These are phyloP conservation scores for Syzygium malaccense DNA, from an alignment of 441 rosid species.

Conservation along the genomic window DNA sequence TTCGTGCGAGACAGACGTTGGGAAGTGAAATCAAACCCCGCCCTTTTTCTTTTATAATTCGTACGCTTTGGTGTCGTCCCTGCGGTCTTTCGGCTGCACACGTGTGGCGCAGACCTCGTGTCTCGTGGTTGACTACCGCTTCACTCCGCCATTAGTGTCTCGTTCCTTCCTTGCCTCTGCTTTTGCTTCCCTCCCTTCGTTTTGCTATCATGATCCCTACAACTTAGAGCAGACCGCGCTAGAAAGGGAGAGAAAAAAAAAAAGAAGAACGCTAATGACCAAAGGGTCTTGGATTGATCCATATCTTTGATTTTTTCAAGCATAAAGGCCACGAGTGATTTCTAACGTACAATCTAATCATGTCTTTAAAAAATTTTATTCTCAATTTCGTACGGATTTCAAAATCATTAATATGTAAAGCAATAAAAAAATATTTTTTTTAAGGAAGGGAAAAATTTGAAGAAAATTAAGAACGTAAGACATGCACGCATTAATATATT, in stretches of 20 bases:
- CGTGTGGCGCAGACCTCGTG: not conserved
- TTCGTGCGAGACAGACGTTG: not conserved
- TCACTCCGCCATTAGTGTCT: not conserved
- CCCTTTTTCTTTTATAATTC: not conserved
- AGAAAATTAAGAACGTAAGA: too few relatives aligned
- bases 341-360: too few relatives aligned
- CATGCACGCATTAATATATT: fast-evolving
- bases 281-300: not conserved
- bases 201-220: not conserved
- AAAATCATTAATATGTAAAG: too few relatives aligned
- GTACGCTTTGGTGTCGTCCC: not conserved
- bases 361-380: too few relatives aligned
- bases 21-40: not conserved
- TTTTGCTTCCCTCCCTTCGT: not conserved
- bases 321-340: not conserved
- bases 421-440: too few relatives aligned
- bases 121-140: not conserved
- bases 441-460: fast-evolving
- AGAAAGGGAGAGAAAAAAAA: not conserved
- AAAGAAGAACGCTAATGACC: not conserved
- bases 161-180: too few relatives aligned
- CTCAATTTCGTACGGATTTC: too few relatives aligned
- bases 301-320: not conserved
- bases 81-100: not conserved
- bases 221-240: not conserved